These are phyloP conservation scores for Fragilariopsis cylindrus DNA, from an alignment of 108 stramenopile genomes.

Conservation along the genomic window DNA sequence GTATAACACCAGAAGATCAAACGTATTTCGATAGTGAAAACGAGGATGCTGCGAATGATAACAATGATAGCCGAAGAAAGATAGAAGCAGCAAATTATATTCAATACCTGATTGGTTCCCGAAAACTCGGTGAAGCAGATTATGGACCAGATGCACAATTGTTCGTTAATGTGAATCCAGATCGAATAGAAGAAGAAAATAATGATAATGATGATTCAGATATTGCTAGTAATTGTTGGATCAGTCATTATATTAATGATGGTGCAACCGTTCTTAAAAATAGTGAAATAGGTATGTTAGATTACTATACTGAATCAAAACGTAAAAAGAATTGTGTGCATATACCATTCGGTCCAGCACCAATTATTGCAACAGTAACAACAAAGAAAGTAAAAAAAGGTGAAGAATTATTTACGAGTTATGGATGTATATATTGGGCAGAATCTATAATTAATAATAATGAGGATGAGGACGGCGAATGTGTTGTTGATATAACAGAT, in stretches of 20 bases:
- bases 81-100: constrained; percentile 23
- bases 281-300: constrained; percentile 29
- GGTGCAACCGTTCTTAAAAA: constrained; percentile 36
- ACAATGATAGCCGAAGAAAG: neutral
- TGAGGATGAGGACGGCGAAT: neutral
- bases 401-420: constrained; percentile 32
- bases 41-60: constrained; percentile 12
- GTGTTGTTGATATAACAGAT: neutral
- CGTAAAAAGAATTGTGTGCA: constrained; percentile 37
- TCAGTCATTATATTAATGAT: constrained; percentile 47
- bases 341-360: constrained; percentile 37
- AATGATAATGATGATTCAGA: too few relatives aligned
- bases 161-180: constrained; percentile 49
- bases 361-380: constrained; percentile 23
- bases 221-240: constrained; percentile 22
- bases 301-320: constrained; percentile 34
- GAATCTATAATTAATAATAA: constrained; percentile 2
- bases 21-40: neutral
- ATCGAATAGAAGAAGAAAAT: constrained; percentile 1
- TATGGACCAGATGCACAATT: constrained; percentile 22
- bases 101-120: constrained; percentile 35
- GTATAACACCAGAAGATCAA: constrained; percentile 14
- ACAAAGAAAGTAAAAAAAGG: constrained; percentile 36
- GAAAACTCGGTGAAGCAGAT: constrained; percentile 14
- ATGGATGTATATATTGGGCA: constrained; percentile 34